A percentile compares a stretch with the other conserved stretches of the same genome.
Evolutionary conservation across 2,329 filamentous ascomycete species (phyloP).

Genomic region (Thermochaetoides dissita): DNA sequence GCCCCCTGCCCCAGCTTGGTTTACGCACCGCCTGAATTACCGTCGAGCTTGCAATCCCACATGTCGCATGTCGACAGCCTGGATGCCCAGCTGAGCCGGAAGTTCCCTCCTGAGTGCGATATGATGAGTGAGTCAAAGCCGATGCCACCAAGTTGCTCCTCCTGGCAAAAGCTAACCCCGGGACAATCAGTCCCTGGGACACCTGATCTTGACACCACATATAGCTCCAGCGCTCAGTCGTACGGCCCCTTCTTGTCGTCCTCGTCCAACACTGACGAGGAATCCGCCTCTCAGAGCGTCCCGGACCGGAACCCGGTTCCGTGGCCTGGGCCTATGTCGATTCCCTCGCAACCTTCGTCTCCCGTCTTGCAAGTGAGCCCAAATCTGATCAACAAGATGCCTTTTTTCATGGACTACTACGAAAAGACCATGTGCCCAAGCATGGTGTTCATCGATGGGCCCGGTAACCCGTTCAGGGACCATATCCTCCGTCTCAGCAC

Average conservation of each 20-base stretch:
- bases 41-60: slow-evolving; percentile 47
- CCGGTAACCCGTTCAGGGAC: slow-evolving; percentile 71
- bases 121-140: slow-evolving; percentile 36
- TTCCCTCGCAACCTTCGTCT: slow-evolving; percentile 32
- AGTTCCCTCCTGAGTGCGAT: slow-evolving; percentile 41
- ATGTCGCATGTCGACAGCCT: slow-evolving; percentile 34
- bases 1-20: slow-evolving; percentile 48
- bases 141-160: too few relatives aligned
- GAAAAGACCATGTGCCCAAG: slow-evolving; percentile 83
- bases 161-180: too few relatives aligned
- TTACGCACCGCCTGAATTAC: slow-evolving; percentile 46
- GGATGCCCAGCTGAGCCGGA: slow-evolving; percentile 39
- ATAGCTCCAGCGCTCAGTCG: slow-evolving; percentile 36
- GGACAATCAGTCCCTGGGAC: slow-evolving; percentile 33
- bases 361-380: slow-evolving; percentile 40
- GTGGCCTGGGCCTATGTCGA: slow-evolving; percentile 30
- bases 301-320: slow-evolving; percentile 31
- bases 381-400: slow-evolving; percentile 61
- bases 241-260: slow-evolving; percentile 34
- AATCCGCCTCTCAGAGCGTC: slow-evolving; percentile 26
- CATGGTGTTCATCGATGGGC: slow-evolving; percentile 80
- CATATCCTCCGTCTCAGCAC: slow-evolving; percentile 68
- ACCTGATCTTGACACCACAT: slow-evolving; percentile 38
- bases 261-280: slow-evolving; percentile 29
- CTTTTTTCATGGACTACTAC: slow-evolving; percentile 87